phyloP scores from a whole-genome alignment of 2,329 filamentous ascomycete genomes.

The Plenodomus biglobosus region DNA sequence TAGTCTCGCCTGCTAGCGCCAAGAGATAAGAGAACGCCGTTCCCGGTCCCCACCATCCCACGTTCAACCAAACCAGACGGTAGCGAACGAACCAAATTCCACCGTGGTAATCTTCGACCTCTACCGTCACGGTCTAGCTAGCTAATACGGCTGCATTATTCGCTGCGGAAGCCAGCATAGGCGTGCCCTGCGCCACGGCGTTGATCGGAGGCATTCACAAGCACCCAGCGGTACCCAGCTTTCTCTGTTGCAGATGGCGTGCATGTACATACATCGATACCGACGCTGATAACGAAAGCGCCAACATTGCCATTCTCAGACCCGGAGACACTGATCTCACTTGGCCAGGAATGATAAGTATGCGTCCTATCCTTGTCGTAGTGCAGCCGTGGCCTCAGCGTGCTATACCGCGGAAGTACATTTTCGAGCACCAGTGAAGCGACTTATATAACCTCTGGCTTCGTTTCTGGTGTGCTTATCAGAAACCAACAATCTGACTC shows the following conservation, averaged over 20 bases:
- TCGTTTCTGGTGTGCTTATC: conserved; percentile 16
- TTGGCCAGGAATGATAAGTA: conserved; percentile 20
- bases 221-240: conserved; percentile 13
- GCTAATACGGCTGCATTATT: conserved; percentile 9
- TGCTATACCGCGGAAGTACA: conserved; percentile 42
- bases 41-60: conserved; percentile 38
- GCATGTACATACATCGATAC: conserved; percentile 10
- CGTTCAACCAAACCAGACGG: conserved; percentile 20
- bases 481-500: conserved; percentile 15
- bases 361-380: conserved; percentile 21
- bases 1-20: conserved; percentile 26
- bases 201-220: conserved; percentile 16
- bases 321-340: conserved; percentile 27
- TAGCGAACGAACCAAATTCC: conserved; percentile 18
- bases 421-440: conserved; percentile 15
- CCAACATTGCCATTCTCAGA: conserved; percentile 16
- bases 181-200: conserved; percentile 17
- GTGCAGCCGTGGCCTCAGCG: conserved; percentile 29
- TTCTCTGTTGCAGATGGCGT: conserved; percentile 15
- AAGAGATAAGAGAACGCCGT: conserved; percentile 43
- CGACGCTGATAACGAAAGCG: conserved; percentile 33
- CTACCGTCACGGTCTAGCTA: conserved; percentile 4
- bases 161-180: conserved; percentile 8
- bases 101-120: conserved; percentile 22
- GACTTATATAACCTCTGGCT: conserved; percentile 29